Percentiles rank a stretch among this genome's conserved stretches.
Evolutionary conservation across 129 eudicot species (phyloP).

Genomic region (Chrysanthemum seticuspe): DNA sequence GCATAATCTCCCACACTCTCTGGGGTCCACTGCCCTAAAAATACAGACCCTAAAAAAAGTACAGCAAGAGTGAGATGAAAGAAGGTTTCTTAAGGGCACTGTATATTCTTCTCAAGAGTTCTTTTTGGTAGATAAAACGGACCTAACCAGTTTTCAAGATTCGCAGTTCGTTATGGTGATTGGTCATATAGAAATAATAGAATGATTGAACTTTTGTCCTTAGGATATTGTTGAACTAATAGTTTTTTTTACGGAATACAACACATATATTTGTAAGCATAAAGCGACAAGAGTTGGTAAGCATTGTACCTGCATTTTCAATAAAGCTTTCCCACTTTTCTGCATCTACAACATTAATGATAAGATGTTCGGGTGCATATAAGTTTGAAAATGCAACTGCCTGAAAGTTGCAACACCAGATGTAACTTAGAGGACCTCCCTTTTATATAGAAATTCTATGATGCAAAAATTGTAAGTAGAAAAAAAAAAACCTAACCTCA

Average conservation of each 20-base stretch:
- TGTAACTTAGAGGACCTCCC: slow-evolving; percentile 1
- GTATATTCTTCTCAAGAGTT: background rate
- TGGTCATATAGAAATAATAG: background rate
- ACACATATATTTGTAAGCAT: background rate
- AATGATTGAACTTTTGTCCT: background rate
- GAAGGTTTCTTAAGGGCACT: background rate
- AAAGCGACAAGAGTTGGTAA: background rate
- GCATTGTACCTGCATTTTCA: slow-evolving; percentile 83
- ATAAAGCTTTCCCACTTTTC: slow-evolving; percentile 96
- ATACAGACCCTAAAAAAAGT: slow-evolving; percentile 73
- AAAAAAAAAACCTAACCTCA: slow-evolving; percentile 54
- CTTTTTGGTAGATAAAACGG: background rate
- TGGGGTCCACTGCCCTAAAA: slow-evolving; percentile 98
- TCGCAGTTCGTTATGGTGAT: background rate
- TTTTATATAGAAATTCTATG: background rate
- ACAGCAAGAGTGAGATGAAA: background rate
- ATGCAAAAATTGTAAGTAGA: background rate
- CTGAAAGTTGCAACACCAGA: slow-evolving; percentile 39
- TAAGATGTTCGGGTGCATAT: slow-evolving; percentile 98
- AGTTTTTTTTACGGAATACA: background rate
- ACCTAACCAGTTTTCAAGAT: background rate
- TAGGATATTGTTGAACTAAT: background rate
- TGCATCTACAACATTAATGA: slow-evolving; percentile 90
- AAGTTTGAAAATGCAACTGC: slow-evolving; percentile 83
- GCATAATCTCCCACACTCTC: slow-evolving; percentile 99